Conservation (phyloP, 2,329 filamentous ascomycete species). For the Colletotrichum sp. region DNA sequence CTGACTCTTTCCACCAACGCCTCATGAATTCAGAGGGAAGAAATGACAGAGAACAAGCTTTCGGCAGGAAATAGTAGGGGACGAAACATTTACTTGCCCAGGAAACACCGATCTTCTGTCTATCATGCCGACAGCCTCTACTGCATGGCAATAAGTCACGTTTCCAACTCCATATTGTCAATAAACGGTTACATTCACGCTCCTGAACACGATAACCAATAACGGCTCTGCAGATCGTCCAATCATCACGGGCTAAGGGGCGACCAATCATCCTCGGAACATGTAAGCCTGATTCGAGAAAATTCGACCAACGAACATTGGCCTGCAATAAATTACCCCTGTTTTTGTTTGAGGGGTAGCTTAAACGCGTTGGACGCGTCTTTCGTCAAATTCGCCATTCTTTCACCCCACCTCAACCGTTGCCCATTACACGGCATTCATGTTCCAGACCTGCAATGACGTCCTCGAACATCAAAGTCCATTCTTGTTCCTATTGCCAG, state of each 20-base stretch:
- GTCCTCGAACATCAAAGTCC: background rate
- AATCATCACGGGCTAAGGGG: background rate
- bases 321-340: accelerated
- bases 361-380: background rate
- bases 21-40: accelerated
- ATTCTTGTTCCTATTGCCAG: accelerated
- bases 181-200: accelerated
- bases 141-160: accelerated
- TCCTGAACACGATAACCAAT: accelerated
- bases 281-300: background rate
- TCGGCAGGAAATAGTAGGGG: accelerated
- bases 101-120: background rate
- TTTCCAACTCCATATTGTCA: accelerated
- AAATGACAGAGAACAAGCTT: background rate
- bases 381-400: background rate
- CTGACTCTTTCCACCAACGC: accelerated
- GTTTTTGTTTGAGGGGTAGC: background rate
- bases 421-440: accelerated
- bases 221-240: background rate
- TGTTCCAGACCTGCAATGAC: background rate
- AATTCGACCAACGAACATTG: background rate
- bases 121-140: background rate
- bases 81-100: background rate
- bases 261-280: background rate
- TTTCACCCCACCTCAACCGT: accelerated